Evolutionary conservation across 169 alveolate genomes (phyloP).

Genomic region (Plasmodium cynomolgi): DNA sequence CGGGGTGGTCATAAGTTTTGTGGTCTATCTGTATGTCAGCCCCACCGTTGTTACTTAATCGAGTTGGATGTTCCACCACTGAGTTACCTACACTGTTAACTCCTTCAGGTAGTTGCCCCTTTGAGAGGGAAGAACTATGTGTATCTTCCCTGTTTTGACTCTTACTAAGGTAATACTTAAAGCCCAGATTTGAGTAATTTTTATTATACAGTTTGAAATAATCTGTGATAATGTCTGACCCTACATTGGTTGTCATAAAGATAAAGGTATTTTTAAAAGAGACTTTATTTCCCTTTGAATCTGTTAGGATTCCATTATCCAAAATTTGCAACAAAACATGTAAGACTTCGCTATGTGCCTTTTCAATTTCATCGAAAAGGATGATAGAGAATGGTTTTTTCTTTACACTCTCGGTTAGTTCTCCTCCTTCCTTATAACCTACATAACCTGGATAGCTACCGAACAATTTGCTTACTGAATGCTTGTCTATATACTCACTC

Average conservation of each 20-base stretch:
- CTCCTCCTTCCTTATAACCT: constrained; percentile 93
- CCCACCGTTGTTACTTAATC: not conserved
- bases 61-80: not conserved
- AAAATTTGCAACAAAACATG: constrained; percentile 84
- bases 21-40: not conserved
- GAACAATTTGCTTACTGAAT: constrained; percentile 88
- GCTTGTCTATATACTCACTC: constrained; percentile 93
- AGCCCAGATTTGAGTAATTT: constrained; percentile 59
- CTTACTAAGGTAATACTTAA: constrained; percentile 28
- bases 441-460: constrained; percentile 95
- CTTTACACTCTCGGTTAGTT: constrained; percentile 87
- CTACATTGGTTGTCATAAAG: constrained; percentile 90
- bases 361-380: constrained; percentile 91
- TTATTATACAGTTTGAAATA: constrained; percentile 68
- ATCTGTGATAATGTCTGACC: constrained; percentile 82
- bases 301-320: constrained; percentile 90
- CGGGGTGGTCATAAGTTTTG: not conserved
- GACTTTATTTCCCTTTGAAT: constrained; percentile 87
- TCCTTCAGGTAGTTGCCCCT: not conserved
- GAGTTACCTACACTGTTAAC: not conserved
- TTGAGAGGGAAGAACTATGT: not conserved
- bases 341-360: constrained; percentile 91
- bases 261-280: constrained; percentile 89
- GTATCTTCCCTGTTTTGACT: not conserved
- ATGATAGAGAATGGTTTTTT: constrained; percentile 88